These are phyloP conservation scores for Komagataella populi DNA, from an alignment of 805 yeast species.

Conservation along the genomic window DNA sequence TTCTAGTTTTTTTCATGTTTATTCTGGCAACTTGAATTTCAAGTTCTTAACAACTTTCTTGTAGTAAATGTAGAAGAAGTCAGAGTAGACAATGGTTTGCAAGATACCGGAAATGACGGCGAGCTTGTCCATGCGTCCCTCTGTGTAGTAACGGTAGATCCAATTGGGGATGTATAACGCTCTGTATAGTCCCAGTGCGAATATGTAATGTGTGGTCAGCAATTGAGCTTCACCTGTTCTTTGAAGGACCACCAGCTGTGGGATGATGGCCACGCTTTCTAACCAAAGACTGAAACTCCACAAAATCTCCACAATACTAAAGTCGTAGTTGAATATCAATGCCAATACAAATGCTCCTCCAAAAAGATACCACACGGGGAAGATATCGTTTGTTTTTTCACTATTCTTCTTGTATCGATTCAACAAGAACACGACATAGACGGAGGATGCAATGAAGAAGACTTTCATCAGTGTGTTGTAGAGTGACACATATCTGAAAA, in stretches of 20 bases:
- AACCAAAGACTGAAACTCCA: conserved; percentile 94
- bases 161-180: conserved; percentile 89
- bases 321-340: conserved; percentile 54
- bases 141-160: conserved; percentile 71
- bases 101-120: conserved; percentile 69
- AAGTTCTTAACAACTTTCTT: conserved; percentile 66
- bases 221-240: conserved; percentile 80
- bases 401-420: conserved; percentile 36
- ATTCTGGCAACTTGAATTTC: conserved; percentile 45
- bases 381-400: conserved; percentile 56
- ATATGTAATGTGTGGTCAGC: conserved; percentile 83
- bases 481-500: conserved; percentile 42
- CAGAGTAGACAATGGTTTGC: conserved; percentile 84
- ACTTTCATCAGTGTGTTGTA: conserved; percentile 78
- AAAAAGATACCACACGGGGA: conserved; percentile 58
- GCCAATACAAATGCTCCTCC: conserved; percentile 44
- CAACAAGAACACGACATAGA: conserved; percentile 66
- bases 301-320: conserved; percentile 43
- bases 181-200: conserved; percentile 85
- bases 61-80: conserved; percentile 90
- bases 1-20: not conserved
- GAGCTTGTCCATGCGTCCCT: conserved; percentile 52
- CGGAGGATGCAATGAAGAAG: conserved; percentile 62
- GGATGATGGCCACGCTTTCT: conserved; percentile 83
- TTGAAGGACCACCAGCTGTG: conserved; percentile 85